Conservation (phyloP, 2,329 filamentous ascomycete genomes). For the Colletotrichum filicis region DNA sequence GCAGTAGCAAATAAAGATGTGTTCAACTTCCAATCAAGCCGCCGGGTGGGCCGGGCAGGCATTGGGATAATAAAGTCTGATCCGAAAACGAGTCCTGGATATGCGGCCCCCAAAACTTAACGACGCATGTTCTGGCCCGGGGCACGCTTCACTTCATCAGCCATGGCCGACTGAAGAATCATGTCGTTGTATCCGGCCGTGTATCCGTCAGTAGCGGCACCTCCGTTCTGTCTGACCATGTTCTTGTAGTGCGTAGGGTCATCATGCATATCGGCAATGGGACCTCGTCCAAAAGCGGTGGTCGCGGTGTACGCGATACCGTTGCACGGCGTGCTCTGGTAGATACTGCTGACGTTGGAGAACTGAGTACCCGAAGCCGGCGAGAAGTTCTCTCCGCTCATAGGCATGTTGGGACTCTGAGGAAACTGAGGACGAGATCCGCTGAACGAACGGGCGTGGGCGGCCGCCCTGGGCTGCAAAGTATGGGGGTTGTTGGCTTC, state of each 20-base stretch:
- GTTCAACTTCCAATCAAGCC: conserved; percentile 19
- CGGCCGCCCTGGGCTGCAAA: conserved; percentile 17
- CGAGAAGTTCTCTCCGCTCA: conserved; percentile 32
- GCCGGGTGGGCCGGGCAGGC: background rate
- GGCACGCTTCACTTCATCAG: conserved; percentile 26
- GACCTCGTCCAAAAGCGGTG: conserved; percentile 30
- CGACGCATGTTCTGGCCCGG: conserved; percentile 24
- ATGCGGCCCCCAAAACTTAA: conserved; percentile 2
- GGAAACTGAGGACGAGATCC: conserved; percentile 33
- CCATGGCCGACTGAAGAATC: conserved; percentile 33
- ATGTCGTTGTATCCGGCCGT: conserved; percentile 35
- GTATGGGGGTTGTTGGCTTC: conserved; percentile 18
- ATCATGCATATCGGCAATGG: conserved; percentile 25
- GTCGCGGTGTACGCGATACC: conserved; percentile 33
- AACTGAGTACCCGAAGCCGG: conserved; percentile 50
- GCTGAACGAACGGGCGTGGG: conserved; percentile 22
- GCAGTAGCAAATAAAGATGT: conserved; percentile 23
- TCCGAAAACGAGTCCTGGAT: background rate
- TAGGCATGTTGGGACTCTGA: conserved; percentile 36
- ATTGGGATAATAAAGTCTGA: background rate
- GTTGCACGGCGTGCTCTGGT: conserved; percentile 56
- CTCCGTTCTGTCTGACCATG: conserved; percentile 32
- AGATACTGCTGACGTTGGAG: conserved; percentile 62
- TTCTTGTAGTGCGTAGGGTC: conserved; percentile 37
- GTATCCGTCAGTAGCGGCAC: conserved; percentile 35